phyloP scores from a whole-genome alignment of 495 filamentous ascomycete species.

The Cercophora scortea region DNA sequence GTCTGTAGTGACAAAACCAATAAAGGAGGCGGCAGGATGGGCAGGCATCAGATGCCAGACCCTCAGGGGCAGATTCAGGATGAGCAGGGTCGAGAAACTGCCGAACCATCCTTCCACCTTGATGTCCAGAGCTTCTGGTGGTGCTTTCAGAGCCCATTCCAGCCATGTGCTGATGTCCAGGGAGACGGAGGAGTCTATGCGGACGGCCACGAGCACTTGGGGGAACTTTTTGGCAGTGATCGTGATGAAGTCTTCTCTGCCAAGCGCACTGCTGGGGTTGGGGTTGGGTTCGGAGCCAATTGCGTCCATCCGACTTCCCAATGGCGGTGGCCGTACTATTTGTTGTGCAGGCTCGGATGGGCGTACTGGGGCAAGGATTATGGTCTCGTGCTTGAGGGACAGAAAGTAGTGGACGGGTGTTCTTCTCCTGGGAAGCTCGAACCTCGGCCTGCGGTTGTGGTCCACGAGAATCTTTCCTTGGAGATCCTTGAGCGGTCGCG shows the following conservation, averaged over 20 bases:
- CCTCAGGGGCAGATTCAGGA: conserved; percentile 2
- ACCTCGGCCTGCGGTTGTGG: neutral
- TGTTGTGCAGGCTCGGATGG: neutral
- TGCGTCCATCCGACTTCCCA: too few relatives aligned
- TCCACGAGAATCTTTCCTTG: neutral
- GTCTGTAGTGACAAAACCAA: conserved; percentile 8
- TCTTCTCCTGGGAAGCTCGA: conserved; percentile 1
- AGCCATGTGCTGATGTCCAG: neutral
- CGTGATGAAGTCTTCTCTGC: neutral
- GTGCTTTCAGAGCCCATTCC: conserved; percentile 6
- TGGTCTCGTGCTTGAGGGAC: conserved; percentile 2
- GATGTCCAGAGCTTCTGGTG: conserved; percentile 1
- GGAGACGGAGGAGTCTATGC: neutral
- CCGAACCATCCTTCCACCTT: conserved; percentile 8
- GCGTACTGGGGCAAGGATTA: conserved; percentile 1
- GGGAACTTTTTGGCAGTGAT: neutral
- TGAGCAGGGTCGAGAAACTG: conserved; percentile 5
- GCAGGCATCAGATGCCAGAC: conserved; percentile 14
- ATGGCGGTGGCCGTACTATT: neutral
- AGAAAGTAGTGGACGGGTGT: conserved; percentile 7
- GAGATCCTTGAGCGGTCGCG: too few relatives aligned
- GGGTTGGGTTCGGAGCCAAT: too few relatives aligned
- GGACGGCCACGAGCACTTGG: conserved; percentile 1
- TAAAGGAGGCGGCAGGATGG: conserved; percentile 15
- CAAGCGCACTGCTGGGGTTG: too few relatives aligned